phyloP scores from a whole-genome alignment of 495 filamentous ascomycete species.

The Podospora conica region DNA sequence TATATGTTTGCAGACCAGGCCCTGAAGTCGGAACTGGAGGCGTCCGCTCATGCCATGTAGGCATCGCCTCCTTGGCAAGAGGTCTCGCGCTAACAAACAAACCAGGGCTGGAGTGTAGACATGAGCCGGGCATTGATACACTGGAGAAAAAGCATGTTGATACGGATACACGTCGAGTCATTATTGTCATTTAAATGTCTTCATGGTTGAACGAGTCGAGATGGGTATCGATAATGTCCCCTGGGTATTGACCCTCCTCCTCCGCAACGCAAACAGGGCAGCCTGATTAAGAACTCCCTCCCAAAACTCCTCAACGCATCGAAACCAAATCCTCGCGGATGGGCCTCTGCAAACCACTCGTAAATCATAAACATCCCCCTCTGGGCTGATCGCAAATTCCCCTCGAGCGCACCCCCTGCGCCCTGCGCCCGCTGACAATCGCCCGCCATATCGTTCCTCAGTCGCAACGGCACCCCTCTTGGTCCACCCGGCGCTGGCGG shows the following conservation, averaged over 20 bases:
- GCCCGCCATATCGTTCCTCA: too few relatives aligned
- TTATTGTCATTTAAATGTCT: neutral
- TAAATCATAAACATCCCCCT: neutral
- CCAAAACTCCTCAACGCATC: neutral
- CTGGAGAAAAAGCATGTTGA: too few relatives aligned
- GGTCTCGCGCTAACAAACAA: too few relatives aligned
- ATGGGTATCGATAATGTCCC: neutral
- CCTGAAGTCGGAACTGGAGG: too few relatives aligned
- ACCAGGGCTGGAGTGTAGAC: too few relatives aligned
- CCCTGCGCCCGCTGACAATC: too few relatives aligned
- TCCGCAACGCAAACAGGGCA: neutral
- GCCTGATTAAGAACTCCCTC: neutral
- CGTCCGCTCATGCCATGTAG: too few relatives aligned
- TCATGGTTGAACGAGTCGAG: neutral
- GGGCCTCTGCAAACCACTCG: neutral
- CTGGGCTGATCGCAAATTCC: too few relatives aligned
- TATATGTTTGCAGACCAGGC: too few relatives aligned
- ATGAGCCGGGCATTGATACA: neutral
- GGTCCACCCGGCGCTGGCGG: too few relatives aligned
- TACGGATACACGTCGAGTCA: neutral
- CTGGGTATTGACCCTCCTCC: neutral
- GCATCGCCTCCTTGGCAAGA: too few relatives aligned
- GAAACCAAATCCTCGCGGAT: neutral
- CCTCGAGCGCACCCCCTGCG: too few relatives aligned
- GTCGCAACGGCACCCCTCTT: neutral